phyloP scores from a whole-genome alignment of 2,329 filamentous ascomycete species.

The Helotiales sp. region DNA sequence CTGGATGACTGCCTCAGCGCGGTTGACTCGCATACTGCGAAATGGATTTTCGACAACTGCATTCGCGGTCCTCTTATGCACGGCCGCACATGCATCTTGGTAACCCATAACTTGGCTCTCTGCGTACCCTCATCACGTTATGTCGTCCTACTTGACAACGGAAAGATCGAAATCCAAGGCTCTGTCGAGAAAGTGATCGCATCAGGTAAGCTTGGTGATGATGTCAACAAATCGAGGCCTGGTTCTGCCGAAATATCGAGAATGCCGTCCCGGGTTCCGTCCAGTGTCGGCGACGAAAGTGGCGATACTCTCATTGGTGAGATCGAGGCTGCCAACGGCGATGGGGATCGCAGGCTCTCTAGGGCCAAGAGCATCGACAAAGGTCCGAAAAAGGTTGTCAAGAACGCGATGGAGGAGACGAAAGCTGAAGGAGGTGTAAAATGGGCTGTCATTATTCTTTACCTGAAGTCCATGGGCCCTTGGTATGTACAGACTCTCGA shows the following conservation, averaged over 20 bases:
- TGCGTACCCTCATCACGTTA: slow-evolving; percentile 81
- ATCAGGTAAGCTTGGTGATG: slow-evolving; percentile 88
- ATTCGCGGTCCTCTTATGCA: slow-evolving; percentile 89
- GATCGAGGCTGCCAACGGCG: slow-evolving; percentile 50
- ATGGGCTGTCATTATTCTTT: slow-evolving; percentile 82
- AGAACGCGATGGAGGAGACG: slow-evolving; percentile 68
- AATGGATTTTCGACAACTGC: slow-evolving; percentile 97
- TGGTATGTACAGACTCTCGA: slow-evolving; percentile 55
- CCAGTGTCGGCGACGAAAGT: slow-evolving; percentile 70
- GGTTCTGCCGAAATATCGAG: slow-evolving; percentile 73
- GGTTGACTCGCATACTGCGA: slow-evolving; percentile 95
- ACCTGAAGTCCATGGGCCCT: slow-evolving; percentile 88
- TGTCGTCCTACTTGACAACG: slow-evolving; percentile 87
- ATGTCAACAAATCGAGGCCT: slow-evolving; percentile 76
- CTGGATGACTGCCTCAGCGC: slow-evolving; percentile 96
- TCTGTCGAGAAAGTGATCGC: slow-evolving; percentile 76
- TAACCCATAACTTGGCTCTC: slow-evolving; percentile 93
- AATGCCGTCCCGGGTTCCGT: slow-evolving; percentile 77
- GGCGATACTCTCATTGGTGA: slow-evolving; percentile 56
- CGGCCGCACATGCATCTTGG: slow-evolving; percentile 87
- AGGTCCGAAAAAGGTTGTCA: slow-evolving; percentile 50
- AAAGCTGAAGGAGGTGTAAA: slow-evolving; percentile 90
- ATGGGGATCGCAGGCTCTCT: slow-evolving; percentile 49
- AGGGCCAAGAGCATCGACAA: slow-evolving; percentile 42
- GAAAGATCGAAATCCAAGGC: slow-evolving; percentile 78